phyloP scores from a whole-genome alignment of 2,329 filamentous ascomycete species.

The Rosellinia necatrix region DNA sequence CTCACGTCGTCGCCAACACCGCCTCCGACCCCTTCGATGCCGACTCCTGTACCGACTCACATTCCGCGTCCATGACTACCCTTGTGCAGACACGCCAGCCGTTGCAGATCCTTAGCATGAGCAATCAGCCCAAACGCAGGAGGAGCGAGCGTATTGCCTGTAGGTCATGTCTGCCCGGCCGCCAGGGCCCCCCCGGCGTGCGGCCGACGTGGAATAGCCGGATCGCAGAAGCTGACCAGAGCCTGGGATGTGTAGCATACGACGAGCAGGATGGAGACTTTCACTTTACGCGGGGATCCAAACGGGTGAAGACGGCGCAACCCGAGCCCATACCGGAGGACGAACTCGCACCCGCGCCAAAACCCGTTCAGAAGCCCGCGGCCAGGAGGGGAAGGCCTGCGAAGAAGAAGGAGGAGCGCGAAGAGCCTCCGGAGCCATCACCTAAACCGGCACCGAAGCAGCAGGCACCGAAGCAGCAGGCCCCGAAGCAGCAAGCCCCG shows the following conservation, averaged over 20 bases:
- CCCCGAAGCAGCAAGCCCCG: slow-evolving; percentile 18
- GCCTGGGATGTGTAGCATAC: slow-evolving; percentile 49
- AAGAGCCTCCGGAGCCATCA: slow-evolving; percentile 27
- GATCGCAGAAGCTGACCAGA: slow-evolving; percentile 22
- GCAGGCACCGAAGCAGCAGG: slow-evolving; percentile 26
- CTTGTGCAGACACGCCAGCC: slow-evolving; percentile 66
- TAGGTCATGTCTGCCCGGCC: slow-evolving; percentile 46
- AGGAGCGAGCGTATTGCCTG: slow-evolving; percentile 68
- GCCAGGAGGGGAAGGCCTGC: slow-evolving; percentile 45
- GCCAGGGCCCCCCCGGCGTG: not conserved
- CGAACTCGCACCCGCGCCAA: slow-evolving; percentile 44
- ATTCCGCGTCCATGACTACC: slow-evolving; percentile 70
- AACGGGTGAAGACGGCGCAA: slow-evolving; percentile 64
- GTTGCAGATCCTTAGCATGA: slow-evolving; percentile 72
- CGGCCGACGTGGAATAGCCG: slow-evolving; percentile 15
- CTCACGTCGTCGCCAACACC: slow-evolving; percentile 3
- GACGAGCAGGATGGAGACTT: slow-evolving; percentile 82
- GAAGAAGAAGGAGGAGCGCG: slow-evolving; percentile 46
- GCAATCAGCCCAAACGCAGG: slow-evolving; percentile 63
- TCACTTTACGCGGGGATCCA: slow-evolving; percentile 71
- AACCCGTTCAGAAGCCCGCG: slow-evolving; percentile 33
- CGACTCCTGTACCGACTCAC: slow-evolving; percentile 33
- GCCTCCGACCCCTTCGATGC: not conserved
- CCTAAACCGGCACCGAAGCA: slow-evolving; percentile 27
- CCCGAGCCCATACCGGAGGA: slow-evolving; percentile 48